Base-by-base conservation (phyloP, 352 stramenopile species). In the Pythium rhizo-oryzae region DNA sequence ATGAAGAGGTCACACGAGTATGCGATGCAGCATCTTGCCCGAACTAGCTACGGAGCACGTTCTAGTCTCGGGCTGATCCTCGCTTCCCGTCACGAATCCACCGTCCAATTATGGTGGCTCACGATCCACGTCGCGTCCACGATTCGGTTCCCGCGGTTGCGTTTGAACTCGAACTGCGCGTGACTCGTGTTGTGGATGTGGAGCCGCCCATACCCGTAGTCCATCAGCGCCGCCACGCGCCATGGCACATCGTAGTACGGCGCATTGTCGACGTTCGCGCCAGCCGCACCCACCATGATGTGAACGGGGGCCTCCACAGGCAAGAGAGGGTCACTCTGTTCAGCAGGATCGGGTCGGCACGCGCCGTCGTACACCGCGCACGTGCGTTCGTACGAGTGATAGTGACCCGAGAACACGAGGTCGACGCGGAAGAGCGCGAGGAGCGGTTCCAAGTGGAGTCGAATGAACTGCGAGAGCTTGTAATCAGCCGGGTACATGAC, bases 281-380 rank as follows among this genome's bases (percentile, higher is more conserved):
- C 78, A 5, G 62, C 78, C 13, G 78, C 80, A 35, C 78, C 78
- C 37, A 85, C 70, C 75, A 83, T 85, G 53, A 85, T 69, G 54
- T 83, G 75, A 8, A 68, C 61, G 4, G 78, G 65, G 8, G 70
- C 78, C 25, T 62, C 54, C 68, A 28, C n/a, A 1, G 46, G 41
- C 41, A 4, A 5, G 41, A 47, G 15, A 19, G 41, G 41, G 41
- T 47, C 41, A 19, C 9, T 47, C 1, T 12, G 15, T 7, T 7
- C 18, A 7, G 41, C 13, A 8, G 41, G 41, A 47, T 47, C 7
- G 13, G 41, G 41, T 16, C 64, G 53, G 52, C 69, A 79, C n/a
- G 64, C 16, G 15, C 57, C 50, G 21, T 78, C 52, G 28, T 66
- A 66, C 24, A 80, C 71, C 9, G 74, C 59, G n/a, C 64, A 75